Evolutionary conservation across 495 filamentous ascomycete genomes (phyloP).

Genomic region (Chaetomium fimeti): DNA sequence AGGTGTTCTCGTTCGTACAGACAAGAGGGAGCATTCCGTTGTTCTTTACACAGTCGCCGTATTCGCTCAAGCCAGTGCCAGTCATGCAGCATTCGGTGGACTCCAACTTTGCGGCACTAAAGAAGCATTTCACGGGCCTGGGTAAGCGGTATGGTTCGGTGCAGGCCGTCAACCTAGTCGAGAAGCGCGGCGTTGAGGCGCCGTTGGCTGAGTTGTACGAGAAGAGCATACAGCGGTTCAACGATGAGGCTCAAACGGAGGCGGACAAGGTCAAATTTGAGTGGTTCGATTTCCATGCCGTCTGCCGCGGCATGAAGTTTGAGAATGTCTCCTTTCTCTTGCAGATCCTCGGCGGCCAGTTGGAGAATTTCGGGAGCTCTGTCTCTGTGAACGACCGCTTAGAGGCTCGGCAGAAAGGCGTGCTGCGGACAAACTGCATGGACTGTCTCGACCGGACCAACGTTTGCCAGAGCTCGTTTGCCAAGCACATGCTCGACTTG

Average conservation of each 20-base stretch:
- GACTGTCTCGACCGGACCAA: constrained; percentile 94
- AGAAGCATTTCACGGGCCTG: constrained; percentile 70
- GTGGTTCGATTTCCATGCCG: constrained; percentile 94
- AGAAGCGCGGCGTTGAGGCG: constrained; percentile 77
- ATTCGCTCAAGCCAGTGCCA: constrained; percentile 85
- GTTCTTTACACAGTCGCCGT: constrained; percentile 91
- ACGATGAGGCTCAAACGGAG: constrained; percentile 55
- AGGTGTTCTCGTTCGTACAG: constrained; percentile 80
- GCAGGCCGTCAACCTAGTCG: constrained; percentile 80
- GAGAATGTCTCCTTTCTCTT: constrained; percentile 83
- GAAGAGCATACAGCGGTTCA: constrained; percentile 58
- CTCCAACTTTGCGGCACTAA: constrained; percentile 73
- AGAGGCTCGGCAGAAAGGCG: constrained; percentile 61
- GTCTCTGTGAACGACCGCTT: constrained; percentile 53
- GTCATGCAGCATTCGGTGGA: constrained; percentile 72
- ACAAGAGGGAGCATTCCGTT: constrained; percentile 84
- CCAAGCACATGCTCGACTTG: constrained; percentile 68
- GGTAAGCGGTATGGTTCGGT: constrained; percentile 66
- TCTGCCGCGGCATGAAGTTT: constrained; percentile 94
- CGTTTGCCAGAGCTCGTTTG: constrained; percentile 86
- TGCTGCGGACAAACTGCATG: constrained; percentile 94
- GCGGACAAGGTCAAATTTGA: constrained; percentile 62
- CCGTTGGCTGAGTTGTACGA: constrained; percentile 77
- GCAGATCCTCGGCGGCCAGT: constrained; percentile 59
- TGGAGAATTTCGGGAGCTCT: constrained; percentile 65